These are phyloP conservation scores for Teratosphaeria nubilosa DNA, from an alignment of 2,329 filamentous ascomycete species.

Conservation along the genomic window DNA sequence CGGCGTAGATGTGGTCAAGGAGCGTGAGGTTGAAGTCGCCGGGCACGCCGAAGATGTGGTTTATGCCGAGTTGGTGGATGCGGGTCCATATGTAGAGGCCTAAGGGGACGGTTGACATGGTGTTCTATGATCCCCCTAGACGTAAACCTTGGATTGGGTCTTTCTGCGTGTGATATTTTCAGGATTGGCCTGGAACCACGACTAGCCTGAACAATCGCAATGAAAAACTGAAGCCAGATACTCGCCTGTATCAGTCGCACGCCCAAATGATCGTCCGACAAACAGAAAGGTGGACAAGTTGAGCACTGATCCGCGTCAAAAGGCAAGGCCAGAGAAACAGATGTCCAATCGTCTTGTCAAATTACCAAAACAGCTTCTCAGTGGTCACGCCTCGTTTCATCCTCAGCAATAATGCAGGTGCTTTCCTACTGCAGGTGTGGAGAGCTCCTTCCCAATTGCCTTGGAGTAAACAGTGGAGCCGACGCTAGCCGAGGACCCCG, in stretches of 20 bases:
- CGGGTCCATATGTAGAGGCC: constrained; percentile 35
- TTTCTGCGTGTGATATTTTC: background rate
- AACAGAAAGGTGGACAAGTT: background rate
- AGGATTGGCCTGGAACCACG: background rate
- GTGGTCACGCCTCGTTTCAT: background rate
- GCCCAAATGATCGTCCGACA: background rate
- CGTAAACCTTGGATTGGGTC: background rate
- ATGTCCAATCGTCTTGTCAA: background rate
- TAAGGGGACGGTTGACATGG: constrained; percentile 41
- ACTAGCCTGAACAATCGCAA: too few relatives aligned
- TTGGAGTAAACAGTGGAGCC: background rate
- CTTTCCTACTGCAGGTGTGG: background rate
- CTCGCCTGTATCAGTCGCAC: too few relatives aligned
- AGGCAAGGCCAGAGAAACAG: background rate
- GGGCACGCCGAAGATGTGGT: constrained; percentile 34
- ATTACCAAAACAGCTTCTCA: background rate
- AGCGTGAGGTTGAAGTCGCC: constrained; percentile 39
- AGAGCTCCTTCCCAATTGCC: background rate
- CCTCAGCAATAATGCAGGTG: background rate
- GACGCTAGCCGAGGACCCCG: background rate
- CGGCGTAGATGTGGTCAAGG: constrained; percentile 33
- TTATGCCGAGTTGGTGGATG: constrained; percentile 31
- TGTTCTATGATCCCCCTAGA: background rate
- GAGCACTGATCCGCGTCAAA: too few relatives aligned
- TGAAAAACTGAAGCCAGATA: too few relatives aligned